phyloP scores from a whole-genome alignment of 2,329 filamentous ascomycete genomes.

The Ophiosphaerella herpotricha region DNA sequence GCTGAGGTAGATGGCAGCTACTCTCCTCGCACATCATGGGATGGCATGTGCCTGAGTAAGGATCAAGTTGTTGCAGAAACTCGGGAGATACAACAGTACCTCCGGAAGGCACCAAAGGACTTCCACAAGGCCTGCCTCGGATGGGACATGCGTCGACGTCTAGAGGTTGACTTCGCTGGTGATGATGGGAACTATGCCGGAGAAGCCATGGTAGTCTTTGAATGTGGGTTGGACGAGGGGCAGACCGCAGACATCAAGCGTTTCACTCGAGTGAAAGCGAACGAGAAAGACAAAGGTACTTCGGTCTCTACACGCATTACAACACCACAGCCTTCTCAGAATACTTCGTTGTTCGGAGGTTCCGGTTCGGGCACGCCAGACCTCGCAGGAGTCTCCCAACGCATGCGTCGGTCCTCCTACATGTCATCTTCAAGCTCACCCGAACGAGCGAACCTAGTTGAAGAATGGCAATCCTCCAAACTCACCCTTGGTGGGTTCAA shows the following conservation, averaged over 20 bases:
- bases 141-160: conserved; percentile 87
- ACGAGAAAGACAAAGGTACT: conserved; percentile 32
- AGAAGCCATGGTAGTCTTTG: conserved; percentile 75
- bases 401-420: conserved; percentile 37
- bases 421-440: conserved; percentile 46
- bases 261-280: conserved; percentile 60
- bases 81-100: conserved; percentile 76
- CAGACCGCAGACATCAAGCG: conserved; percentile 59
- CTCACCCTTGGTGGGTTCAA: conserved; percentile 66
- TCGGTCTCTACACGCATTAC: conserved; percentile 19
- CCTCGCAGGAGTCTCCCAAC: conserved; percentile 15
- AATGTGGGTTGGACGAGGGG: conserved; percentile 69
- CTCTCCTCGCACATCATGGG: conserved; percentile 77
- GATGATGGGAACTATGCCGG: conserved; percentile 78
- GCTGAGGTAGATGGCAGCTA: conserved; percentile 71
- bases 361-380: conserved; percentile 37
- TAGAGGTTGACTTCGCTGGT: conserved; percentile 87
- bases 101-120: conserved; percentile 73
- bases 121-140: conserved; percentile 78
- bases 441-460: conserved; percentile 46
- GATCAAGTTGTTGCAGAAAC: conserved; percentile 77
- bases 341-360: conserved; percentile 58
- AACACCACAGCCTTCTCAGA: conserved; percentile 20
- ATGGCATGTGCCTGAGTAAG: conserved; percentile 70
- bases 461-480: conserved; percentile 70